These are phyloP conservation scores for Nakazawaea populi DNA, from an alignment of 805 yeast genomes.

Conservation along the genomic window DNA sequence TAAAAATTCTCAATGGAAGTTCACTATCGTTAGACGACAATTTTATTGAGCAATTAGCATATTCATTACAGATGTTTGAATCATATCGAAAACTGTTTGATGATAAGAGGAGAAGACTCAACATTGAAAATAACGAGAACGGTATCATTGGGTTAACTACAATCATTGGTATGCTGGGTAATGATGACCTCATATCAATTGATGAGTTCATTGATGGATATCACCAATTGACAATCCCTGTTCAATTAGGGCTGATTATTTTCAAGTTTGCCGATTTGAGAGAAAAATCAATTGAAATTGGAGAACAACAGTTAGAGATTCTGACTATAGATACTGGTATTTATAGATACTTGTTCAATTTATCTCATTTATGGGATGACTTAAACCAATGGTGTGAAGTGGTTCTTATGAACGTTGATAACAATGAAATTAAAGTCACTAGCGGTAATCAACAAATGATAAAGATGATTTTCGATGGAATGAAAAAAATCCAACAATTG, in stretches of 20 bases:
- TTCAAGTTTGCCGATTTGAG: slow-evolving; percentile 5
- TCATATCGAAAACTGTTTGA: background rate
- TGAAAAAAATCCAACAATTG: slow-evolving; percentile 3
- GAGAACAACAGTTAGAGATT: background rate
- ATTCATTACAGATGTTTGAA: slow-evolving; percentile 3
- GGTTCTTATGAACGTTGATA: background rate
- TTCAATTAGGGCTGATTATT: slow-evolving; percentile 7
- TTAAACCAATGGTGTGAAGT: slow-evolving; percentile 9
- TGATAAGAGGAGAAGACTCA: background rate
- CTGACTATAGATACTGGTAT: slow-evolving; percentile 2
- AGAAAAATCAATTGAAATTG: background rate
- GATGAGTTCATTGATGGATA: background rate
- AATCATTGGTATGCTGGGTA: background rate
- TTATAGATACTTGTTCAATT: background rate
- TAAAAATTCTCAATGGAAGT: background rate
- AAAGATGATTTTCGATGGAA: background rate
- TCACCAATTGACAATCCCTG: background rate
- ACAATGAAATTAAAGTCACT: background rate
- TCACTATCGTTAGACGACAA: slow-evolving; percentile 1
- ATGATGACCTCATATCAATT: background rate
- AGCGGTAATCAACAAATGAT: background rate
- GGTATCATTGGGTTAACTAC: background rate
- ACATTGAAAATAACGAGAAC: background rate
- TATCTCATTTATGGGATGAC: background rate
- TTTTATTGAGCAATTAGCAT: slow-evolving; percentile 4